Evolutionary conservation across 2,329 filamentous ascomycete species (phyloP).

Genomic region (Leptographium wingfieldii): DNA sequence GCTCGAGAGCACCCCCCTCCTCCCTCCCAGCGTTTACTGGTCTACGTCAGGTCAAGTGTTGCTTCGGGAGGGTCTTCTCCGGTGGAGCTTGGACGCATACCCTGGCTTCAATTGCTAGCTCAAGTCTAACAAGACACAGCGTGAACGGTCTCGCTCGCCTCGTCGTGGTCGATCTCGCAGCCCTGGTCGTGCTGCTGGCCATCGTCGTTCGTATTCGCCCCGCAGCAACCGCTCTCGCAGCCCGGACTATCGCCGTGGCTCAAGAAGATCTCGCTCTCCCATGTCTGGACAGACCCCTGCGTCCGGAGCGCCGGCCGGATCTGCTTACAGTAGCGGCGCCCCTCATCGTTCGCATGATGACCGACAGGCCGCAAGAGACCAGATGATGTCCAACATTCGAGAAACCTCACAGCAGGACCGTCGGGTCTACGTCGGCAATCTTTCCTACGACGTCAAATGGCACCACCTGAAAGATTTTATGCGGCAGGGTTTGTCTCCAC

Average conservation of each 20-base stretch:
- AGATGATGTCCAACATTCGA: constrained; percentile 90
- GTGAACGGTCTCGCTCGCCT: constrained; percentile 71
- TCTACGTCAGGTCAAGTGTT: not conserved
- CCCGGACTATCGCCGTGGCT: constrained; percentile 61
- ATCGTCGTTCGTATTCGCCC: constrained; percentile 66
- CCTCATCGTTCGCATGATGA: constrained; percentile 72
- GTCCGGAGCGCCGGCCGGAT: constrained; percentile 53
- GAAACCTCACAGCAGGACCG: constrained; percentile 97
- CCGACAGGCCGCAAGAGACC: constrained; percentile 69
- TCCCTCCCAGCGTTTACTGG: not conserved
- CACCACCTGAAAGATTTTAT: constrained; percentile 99
- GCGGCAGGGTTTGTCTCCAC: constrained; percentile 63
- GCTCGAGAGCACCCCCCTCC: not conserved
- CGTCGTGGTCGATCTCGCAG: constrained; percentile 75
- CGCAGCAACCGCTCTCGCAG: constrained; percentile 63
- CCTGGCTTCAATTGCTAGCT: constrained; percentile 6
- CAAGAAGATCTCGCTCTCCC: constrained; percentile 72
- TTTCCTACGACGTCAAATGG: constrained; percentile 99
- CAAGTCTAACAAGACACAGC: constrained; percentile 37
- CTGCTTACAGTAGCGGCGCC: constrained; percentile 44
- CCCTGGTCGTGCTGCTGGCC: constrained; percentile 49
- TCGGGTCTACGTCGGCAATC: constrained; percentile 97
- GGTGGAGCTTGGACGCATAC: not conserved
- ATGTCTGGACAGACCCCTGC: constrained; percentile 64
- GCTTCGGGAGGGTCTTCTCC: not conserved